Evolutionary conservation across 805 yeast species (phyloP).

Genomic region (Candida xiaguanensis): DNA sequence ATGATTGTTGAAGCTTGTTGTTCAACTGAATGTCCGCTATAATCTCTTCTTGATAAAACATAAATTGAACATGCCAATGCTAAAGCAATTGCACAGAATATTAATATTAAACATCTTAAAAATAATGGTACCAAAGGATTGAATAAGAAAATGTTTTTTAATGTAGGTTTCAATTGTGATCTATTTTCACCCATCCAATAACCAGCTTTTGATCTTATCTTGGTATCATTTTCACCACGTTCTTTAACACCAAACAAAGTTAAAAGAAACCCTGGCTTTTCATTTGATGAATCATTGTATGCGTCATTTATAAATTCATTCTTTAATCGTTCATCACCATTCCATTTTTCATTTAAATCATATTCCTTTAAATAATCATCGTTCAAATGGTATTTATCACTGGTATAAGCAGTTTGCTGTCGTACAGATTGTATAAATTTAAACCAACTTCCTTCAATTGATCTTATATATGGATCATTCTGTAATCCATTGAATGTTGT

Average conservation of each 20-base stretch:
- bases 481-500: conserved; percentile 1
- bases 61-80: conserved; percentile 66
- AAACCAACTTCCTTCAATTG: conserved; percentile 49
- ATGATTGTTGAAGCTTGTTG: conserved; percentile 90
- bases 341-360: conserved; percentile 54
- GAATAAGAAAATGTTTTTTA: conserved; percentile 57
- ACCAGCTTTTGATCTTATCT: conserved; percentile 54
- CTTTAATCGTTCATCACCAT: conserved; percentile 63
- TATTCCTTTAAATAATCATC: conserved; percentile 31
- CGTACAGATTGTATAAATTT: conserved; percentile 46
- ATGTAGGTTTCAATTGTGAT: conserved; percentile 59
- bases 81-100: conserved; percentile 64
- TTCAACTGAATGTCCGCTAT: conserved; percentile 38
- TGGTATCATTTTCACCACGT: conserved; percentile 23
- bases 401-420: conserved; percentile 38
- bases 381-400: conserved; percentile 23
- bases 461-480: conserved; percentile 34
- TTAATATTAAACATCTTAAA: conserved; percentile 48
- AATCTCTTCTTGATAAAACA: conserved; percentile 30
- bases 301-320: conserved; percentile 16
- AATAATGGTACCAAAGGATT: conserved; percentile 81
- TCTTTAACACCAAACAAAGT: conserved; percentile 12
- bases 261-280: conserved; percentile 6
- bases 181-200: conserved; percentile 67
- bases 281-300: not conserved